Evolutionary conservation across 495 filamentous ascomycete genomes (phyloP), one percentile per base, ranked within the genome.

Genomic region (Lichenothelia convexa): DNA sequence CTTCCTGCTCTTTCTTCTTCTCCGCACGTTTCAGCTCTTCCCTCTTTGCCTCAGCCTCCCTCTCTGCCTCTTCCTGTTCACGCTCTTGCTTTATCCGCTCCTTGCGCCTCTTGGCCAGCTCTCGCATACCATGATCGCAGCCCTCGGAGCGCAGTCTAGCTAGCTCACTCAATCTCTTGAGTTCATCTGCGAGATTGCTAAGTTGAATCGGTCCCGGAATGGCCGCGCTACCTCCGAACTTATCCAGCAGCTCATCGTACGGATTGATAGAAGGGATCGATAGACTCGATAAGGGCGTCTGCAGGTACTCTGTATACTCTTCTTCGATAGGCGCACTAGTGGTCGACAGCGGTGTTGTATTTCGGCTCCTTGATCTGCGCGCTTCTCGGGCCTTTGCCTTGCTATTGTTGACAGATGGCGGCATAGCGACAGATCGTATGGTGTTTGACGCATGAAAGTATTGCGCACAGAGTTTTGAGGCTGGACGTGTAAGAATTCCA

Each of bases 71-170:
- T 23, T 48, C 45, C 24, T 37, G 23, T 36, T 57, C 55, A 6
- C 53, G 45, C 19, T 60, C 53, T 16, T 41, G 41, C 18, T 41
- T 24, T 15, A 43, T 17, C 12, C 56, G 42, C 39, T 57, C 45
- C 34, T 71, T 77, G 3, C 87, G 63, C 30, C 68, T 71, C 39
- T 73, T 63, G 50, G 86, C 78, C n/a, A 97, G 61, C 41, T 82
- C 80, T 32, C 78, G 68, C 82, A 97, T 92, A 32, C 75, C 64
- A 34, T 44, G 42, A 30, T 60, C 54, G 22, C 51, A 58, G 0
- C 40, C 36, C 21, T 56, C 48, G 19, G 35, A 39, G 8, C 50
- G 39, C 16, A 21, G 41, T 9, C 21, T 30, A 13, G 39, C 26
- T 16, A 40, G 36, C 3, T 27, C 7, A 7, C 24, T 27, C 24